Evolutionary conservation across 129 eudicot genomes (phyloP), one percentile per base, ranked within the genome.

Genomic region (Saposhnikovia divaricata): DNA sequence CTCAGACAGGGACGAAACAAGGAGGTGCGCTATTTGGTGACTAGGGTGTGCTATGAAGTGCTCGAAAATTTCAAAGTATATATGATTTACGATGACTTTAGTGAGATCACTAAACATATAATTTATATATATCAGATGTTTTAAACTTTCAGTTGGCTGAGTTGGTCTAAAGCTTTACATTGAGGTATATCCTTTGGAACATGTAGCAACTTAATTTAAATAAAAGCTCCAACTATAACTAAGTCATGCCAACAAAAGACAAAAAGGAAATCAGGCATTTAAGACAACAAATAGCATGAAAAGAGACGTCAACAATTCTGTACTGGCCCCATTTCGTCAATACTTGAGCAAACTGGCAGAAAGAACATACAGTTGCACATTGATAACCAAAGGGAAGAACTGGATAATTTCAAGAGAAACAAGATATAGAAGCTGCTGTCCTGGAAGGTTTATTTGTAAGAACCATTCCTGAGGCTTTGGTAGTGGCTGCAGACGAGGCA

Each of bases 391-490:
- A 8, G 74, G 40, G 25, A 69, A 69, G 45, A 5, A 34, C 39
- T 0, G 0, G 74, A 55, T 5, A 44, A 77, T 39, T 18, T 78
- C 66, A 85, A 66, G 83, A 79, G 79, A 83, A 82, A 70, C 88
- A 85, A 51, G 83, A 82, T 75, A 81, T 79, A 55, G 27, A 65
- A 48, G 75, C 59, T 23, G 81, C 37, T 55, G 79, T 72, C 14
- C 48, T 79, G 1, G 85, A 79, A 50, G 88, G 83, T 44, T 83
- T 84, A 76, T 82, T 85, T 78, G 71, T 77, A 19, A 85, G 85
- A 79, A 85, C 85, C 85, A 85, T 82, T 57, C 83, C 85, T 39
- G 88, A 82, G 88, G 88, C 59, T 82, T 82, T 76, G 81, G 80
- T n/a, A 81, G 44, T 14, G 83, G 81, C 82, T 85, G 88, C 70